These are phyloP conservation scores for Cyclotella choctawhatcheeana DNA, from an alignment of 108 stramenopile genomes.

Conservation along the genomic window DNA sequence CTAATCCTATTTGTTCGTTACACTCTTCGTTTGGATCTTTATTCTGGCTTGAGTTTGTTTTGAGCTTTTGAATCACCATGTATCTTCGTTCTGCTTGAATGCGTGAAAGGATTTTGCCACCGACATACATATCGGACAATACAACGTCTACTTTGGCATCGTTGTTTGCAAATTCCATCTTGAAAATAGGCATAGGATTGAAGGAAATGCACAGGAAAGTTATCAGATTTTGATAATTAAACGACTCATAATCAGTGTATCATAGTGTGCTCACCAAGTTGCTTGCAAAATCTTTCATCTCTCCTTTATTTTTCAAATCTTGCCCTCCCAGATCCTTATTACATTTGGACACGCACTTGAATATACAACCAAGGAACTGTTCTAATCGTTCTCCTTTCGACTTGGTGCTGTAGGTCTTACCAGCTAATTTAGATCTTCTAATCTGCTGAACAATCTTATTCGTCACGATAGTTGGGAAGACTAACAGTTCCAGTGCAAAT, in stretches of 20 bases:
- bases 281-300: slow-evolving; percentile 48
- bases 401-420: slow-evolving; percentile 19
- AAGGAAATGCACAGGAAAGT: not conserved
- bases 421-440: slow-evolving; percentile 1
- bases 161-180: slow-evolving; percentile 56
- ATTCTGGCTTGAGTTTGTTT: slow-evolving; percentile 15
- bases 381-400: slow-evolving; percentile 36
- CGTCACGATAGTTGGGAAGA: slow-evolving; percentile 31
- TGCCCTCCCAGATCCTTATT: slow-evolving; percentile 20
- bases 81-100: slow-evolving; percentile 42
- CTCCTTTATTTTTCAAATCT: slow-evolving; percentile 49
- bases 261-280: slow-evolving; percentile 21
- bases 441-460: slow-evolving; percentile 22
- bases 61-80: slow-evolving; percentile 33
- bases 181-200: no score
- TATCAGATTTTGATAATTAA: not conserved
- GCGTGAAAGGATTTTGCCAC: slow-evolving; percentile 38
- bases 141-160: slow-evolving; percentile 41
- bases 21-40: not conserved
- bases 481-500: slow-evolving; percentile 38
- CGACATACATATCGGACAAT: slow-evolving; percentile 46
- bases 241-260: not conserved
- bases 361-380: slow-evolving; percentile 21
- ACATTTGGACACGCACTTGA: slow-evolving; percentile 30
- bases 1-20: not conserved